These are phyloP conservation scores for Platanthera guangdongensis DNA, from an alignment of 106 monocot species.

Conservation along the genomic window DNA sequence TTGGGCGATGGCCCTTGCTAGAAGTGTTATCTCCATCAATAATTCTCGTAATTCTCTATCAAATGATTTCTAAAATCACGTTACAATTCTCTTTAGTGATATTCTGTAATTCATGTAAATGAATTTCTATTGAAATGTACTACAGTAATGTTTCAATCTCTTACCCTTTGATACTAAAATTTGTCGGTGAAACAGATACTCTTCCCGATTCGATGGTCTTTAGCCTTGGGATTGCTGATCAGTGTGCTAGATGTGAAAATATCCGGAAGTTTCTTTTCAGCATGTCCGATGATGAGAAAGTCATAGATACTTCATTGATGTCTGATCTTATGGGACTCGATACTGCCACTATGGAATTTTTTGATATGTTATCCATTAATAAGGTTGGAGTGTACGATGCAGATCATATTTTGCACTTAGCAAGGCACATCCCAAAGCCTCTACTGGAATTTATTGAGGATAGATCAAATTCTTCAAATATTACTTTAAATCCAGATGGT, in stretches of 20 bases:
- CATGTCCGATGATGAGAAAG: constrained; percentile 27
- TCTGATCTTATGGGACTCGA: constrained; percentile 35
- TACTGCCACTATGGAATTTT: constrained; percentile 16
- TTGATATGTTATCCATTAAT: constrained; percentile 2
- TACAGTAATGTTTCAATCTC: not conserved
- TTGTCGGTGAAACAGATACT: constrained; percentile 31
- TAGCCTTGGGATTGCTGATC: constrained; percentile 58
- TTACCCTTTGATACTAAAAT: not conserved
- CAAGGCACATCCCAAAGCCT: not conserved
- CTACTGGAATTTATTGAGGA: not conserved
- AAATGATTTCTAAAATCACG: not conserved
- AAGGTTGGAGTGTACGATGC: constrained; percentile 17
- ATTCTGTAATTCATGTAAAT: not conserved
- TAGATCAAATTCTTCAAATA: constrained; percentile 11
- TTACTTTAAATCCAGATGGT: constrained; percentile 28
- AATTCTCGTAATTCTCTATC: not conserved
- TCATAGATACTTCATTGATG: constrained; percentile 25
- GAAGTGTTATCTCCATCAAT: not conserved
- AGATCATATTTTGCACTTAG: constrained; percentile 8
- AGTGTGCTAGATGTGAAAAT: constrained; percentile 52
- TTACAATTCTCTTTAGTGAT: not conserved
- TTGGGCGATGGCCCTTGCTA: too few species aligned
- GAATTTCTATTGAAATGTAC: not conserved
- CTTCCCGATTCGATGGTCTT: constrained; percentile 41
- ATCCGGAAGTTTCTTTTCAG: constrained; percentile 45